phyloP scores from a whole-genome alignment of 805 yeast genomes.

The Zygosaccharomyces lentus region DNA sequence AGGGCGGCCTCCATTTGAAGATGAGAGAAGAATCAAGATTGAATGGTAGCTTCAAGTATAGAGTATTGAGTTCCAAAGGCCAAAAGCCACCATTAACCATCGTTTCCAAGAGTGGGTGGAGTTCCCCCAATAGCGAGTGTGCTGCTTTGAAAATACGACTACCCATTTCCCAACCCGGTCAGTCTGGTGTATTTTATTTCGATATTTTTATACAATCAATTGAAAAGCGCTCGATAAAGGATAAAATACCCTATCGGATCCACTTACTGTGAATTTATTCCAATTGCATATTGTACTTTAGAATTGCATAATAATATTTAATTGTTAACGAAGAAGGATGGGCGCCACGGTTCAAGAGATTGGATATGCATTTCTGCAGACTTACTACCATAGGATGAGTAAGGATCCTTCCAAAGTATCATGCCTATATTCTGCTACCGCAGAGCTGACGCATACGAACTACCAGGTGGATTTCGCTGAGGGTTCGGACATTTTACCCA shows the following conservation, averaged over 20 bases:
- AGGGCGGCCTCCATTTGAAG: conserved; percentile 6
- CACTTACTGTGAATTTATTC: background rate
- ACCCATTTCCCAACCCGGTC: background rate
- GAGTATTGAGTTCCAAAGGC: background rate
- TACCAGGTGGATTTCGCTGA: conserved; percentile 35
- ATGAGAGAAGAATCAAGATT: background rate
- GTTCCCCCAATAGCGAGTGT: conserved; percentile 2
- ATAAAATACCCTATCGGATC: background rate
- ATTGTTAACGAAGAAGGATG: conserved; percentile 10
- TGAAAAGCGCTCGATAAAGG: background rate
- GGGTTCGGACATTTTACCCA: conserved; percentile 32
- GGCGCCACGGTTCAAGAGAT: conserved; percentile 37
- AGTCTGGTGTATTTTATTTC: background rate
- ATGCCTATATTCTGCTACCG: conserved; percentile 42
- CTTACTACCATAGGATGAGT: conserved; percentile 46
- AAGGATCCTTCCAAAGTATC: conserved; percentile 42
- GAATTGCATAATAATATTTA: conserved; percentile 2
- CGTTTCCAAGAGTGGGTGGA: background rate
- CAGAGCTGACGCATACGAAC: conserved; percentile 40
- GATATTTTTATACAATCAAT: background rate
- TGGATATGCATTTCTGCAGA: conserved; percentile 46
- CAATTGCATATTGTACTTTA: conserved; percentile 2
- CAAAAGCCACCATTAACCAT: background rate
- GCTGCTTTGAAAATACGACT: conserved; percentile 2
- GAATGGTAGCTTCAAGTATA: background rate